Conservation (phyloP, 2,329 filamentous ascomycete genomes). For the Blastomyces emzantsi region DNA sequence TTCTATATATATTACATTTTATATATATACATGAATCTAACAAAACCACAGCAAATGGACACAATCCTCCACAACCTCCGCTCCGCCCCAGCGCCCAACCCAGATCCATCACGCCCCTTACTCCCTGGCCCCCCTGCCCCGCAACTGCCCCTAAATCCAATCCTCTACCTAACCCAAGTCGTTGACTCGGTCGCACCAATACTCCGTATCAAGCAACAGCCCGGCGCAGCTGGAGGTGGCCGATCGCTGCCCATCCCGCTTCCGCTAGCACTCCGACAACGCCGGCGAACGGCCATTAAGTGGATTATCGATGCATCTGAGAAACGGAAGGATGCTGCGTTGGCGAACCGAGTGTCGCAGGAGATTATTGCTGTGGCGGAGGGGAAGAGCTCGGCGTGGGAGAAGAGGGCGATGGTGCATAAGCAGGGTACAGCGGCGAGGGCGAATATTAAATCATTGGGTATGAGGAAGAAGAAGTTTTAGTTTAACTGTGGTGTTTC, state of each 20-base stretch:
- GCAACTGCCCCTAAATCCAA: conserved; percentile 79
- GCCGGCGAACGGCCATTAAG: conserved; percentile 66
- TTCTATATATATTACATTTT: conserved; percentile 9
- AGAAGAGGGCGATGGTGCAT: conserved; percentile 66
- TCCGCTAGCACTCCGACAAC: conserved; percentile 64
- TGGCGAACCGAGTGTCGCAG: conserved; percentile 70
- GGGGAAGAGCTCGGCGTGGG: conserved; percentile 76
- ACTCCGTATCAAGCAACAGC: conserved; percentile 65
- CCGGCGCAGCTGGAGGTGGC: conserved; percentile 78
- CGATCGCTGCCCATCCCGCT: conserved; percentile 71
- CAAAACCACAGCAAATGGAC: conserved; percentile 62
- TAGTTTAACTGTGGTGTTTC: neutral
- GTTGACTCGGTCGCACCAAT: conserved; percentile 90
- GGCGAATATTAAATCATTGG: conserved; percentile 50
- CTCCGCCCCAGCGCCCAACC: conserved; percentile 68
- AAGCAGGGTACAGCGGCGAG: conserved; percentile 70
- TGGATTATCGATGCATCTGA: conserved; percentile 85
- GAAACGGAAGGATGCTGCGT: conserved; percentile 64
- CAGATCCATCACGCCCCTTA: conserved; percentile 54
- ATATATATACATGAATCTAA: neutral
- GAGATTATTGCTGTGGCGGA: conserved; percentile 84
- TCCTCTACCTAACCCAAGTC: conserved; percentile 79
- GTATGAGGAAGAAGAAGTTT: conserved; percentile 8
- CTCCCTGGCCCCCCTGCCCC: conserved; percentile 64
- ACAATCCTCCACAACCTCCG: conserved; percentile 74